These are phyloP conservation scores for Pleomassaria siparia DNA, from an alignment of 2,329 filamentous ascomycete genomes.

Conservation along the genomic window DNA sequence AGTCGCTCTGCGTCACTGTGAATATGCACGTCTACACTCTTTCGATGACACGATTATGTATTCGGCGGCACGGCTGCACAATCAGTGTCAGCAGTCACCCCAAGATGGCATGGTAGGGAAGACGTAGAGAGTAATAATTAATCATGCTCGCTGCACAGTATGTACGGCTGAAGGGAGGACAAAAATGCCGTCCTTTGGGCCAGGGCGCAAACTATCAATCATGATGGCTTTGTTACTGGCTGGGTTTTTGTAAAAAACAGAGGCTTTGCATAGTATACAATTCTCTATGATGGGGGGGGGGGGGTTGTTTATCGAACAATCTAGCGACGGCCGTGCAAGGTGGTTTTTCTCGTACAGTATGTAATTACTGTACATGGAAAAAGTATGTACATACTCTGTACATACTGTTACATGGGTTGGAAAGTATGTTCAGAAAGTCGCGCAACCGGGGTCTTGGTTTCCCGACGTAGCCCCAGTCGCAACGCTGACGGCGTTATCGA, in stretches of 20 bases:
- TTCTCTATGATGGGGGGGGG: slow-evolving; percentile 20
- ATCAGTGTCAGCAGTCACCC: slow-evolving; percentile 14
- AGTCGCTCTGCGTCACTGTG: slow-evolving; percentile 22
- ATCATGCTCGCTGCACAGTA: too few relatives aligned
- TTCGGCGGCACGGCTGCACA: slow-evolving; percentile 13
- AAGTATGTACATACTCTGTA: too few relatives aligned
- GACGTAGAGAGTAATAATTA: too few relatives aligned
- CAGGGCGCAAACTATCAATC: slow-evolving; percentile 27
- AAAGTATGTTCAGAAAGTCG: slow-evolving; percentile 6
- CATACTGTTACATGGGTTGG: too few relatives aligned
- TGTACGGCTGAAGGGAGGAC: slow-evolving; percentile 31
- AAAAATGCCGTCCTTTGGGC: slow-evolving; percentile 13
- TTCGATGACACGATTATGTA: slow-evolving; percentile 18
- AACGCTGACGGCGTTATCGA: slow-evolving; percentile 24
- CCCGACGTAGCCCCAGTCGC: slow-evolving; percentile 6
- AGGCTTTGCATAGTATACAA: slow-evolving; percentile 12
- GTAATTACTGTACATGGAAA: too few relatives aligned
- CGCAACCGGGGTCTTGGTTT: slow-evolving; percentile 5
- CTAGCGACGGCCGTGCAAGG: slow-evolving; percentile 11
- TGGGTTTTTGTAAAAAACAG: too few relatives aligned
- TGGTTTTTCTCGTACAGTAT: slow-evolving; percentile 11
- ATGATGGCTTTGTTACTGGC: too few relatives aligned
- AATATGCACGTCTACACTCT: slow-evolving; percentile 19
- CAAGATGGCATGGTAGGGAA: slow-evolving; percentile 20
- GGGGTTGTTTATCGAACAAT: slow-evolving; percentile 14